These are phyloP conservation scores for Heliocybe sulcata DNA, from an alignment of 1,284 basidiomycete genomes.

Conservation along the genomic window DNA sequence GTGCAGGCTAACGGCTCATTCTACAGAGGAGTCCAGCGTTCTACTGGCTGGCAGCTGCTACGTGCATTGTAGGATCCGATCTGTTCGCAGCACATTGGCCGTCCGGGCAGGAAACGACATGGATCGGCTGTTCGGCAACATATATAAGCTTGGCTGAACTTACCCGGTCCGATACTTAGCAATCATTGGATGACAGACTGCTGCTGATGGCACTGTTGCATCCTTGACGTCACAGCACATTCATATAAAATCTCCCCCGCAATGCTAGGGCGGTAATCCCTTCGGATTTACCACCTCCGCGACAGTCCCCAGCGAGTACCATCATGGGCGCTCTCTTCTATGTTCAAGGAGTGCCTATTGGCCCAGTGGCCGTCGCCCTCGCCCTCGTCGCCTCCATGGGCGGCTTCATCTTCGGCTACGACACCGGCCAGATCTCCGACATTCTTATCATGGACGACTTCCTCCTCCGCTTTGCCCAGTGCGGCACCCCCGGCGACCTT, in stretches of 20 bases:
- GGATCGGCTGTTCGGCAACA: background rate
- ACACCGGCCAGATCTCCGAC: conserved; percentile 76
- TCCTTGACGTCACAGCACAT: background rate
- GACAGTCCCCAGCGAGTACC: background rate
- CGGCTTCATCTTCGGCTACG: conserved; percentile 74
- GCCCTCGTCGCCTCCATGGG: conserved; percentile 72
- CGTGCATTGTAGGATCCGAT: no score
- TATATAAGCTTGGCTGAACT: background rate
- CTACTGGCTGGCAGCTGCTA: no score
- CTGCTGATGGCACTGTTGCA: background rate
- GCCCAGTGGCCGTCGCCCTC: conserved; percentile 55
- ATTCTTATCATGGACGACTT: conserved; percentile 75
- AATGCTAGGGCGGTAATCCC: background rate
- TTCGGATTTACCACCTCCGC: background rate
- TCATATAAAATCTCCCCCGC: background rate
- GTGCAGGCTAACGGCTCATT: no score
- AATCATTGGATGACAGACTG: background rate
- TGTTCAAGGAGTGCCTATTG: conserved; percentile 32
- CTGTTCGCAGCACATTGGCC: no score
- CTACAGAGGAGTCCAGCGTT: no score
- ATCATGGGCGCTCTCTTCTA: background rate
- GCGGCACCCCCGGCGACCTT: conserved; percentile 29
- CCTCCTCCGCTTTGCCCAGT: conserved; percentile 52
- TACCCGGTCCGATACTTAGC: background rate
- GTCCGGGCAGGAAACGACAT: no score